Evolutionary conservation across 352 stramenopile species (phyloP), one percentile per base, ranked within the genome.

Genomic region (Pythium vanterpoolii): DNA sequence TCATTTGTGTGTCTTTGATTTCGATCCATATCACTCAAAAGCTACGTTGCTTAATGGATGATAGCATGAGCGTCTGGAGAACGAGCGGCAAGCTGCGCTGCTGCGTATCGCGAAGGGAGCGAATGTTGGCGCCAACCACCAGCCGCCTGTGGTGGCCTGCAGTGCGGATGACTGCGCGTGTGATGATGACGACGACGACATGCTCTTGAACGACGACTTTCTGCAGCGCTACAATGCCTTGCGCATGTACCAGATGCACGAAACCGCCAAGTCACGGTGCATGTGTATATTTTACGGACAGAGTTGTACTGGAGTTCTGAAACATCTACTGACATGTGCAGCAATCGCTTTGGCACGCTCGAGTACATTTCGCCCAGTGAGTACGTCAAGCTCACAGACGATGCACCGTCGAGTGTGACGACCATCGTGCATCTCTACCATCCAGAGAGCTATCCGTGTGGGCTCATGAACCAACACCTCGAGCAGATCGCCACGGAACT

Each of bases 401-500:
- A 47, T 9, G 48, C 56, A 16, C 27, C 58, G 4, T 45, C 59
- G 23, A 42, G 69, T 38, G 44, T 59, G 33, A 56, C 62, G 14
- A 65, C 74, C 53, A 44, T 89, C 21, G 71, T 93, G 28, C 83
- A 93, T 46, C 68, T 93, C 5, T 90, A 82, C 42, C 71, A 89
- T 36, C 59, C 73, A 0, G 80, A 89, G 24, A 95, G 79, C 67
- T 88, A 92, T 50, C 64, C 78, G n/a, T 95, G 85, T 30, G 46
- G 60, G 1, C 62, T 92, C 26, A 60, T 95, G 18, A 95, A 95
- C 53, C 56, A 72, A 24, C 79, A 89, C 45, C 67, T 95, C 2
- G 68, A 77, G 56, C 16, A 68, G 31, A 61, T 93, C n/a, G 80
- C 79, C 44, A 51, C 46, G 19, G 71, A 82, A n/a, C 64, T 87